Base-by-base conservation (phyloP, 2,329 filamentous ascomycete species). In the Microdochium trichocladiopsis region DNA sequence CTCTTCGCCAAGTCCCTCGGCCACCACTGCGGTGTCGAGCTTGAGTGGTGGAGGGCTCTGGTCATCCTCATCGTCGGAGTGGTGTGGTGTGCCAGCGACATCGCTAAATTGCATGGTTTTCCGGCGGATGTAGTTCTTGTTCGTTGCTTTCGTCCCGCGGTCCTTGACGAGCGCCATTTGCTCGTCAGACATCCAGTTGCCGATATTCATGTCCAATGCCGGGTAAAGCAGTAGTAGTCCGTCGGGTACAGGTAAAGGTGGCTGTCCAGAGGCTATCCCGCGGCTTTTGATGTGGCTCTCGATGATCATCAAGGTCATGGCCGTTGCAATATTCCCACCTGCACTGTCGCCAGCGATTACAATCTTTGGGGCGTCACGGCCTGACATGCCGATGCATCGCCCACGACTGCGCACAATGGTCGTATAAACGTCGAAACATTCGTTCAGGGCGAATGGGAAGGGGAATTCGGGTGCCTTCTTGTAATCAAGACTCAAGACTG, bases 141-240 rank as follows among this genome's bases (percentile, higher is more conserved):
- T 96, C 1, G 86, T 90, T 60, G 85, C 86, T 23, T 90, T 81
- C 65, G 85, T 84, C 53, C 84, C 81, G 11, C 90, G 84, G 57
- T 96, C 92, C 58, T 90, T 86, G 57, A 99, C 95, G 55, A 99
- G 73, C 0, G 90, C 84, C 90, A 97, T 95, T 66, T 99, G 92
- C 67, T 97, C 93, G 61, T 97, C 93, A 1, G 90, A 92, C 92
- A 99, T 97, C 94, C 94, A 99, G 68, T 92, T 96, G 36, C 90
- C 90, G 58, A 97, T 97, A 63, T 95, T 96, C 88, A 97, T 91
- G 63, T 97, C 94, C 54, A 99, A 73, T 0, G 87, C 86, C 1
- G 94, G 94, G 62, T 99, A 99, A 53, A 95, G 84, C 49, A 96
- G 77, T 1, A 97, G 78, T 8, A 97, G 70, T 0, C 91, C 93